Evolutionary conservation across 75 land plant species (phyloP), one percentile per base, ranked within the genome.

Genomic region (Picea sitchensis): DNA sequence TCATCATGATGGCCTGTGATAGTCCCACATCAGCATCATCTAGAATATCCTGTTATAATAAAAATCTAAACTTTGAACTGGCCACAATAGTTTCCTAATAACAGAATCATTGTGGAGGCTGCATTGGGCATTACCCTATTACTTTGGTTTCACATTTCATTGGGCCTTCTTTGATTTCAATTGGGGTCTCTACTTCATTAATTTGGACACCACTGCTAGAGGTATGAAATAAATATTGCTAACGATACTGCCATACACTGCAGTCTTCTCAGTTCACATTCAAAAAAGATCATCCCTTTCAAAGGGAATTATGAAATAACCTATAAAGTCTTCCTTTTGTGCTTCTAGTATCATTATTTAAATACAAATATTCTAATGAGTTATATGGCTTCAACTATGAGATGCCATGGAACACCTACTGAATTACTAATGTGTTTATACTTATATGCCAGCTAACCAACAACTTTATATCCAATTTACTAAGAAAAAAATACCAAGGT

Each of bases 401-500:
- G 6, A 69, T 38, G 8, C n/a, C 15, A 20, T 69, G 73, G 8
- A 36, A 36, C 36, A 18, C 56, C 12, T 51, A 51, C 12, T 51
- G 9, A 51, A 51, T 51, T 51, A 9, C 3, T 30, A 65, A 65
- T 30, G 5, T 65, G 14, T 31, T 65, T 31, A 32, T 26, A 65
- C 38, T 32, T 65, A 65, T 14, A 65, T 65, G 13, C 32, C 69
- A 31, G 7, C 1, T 31, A 30, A 65, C 5, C 14, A 26, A 34
- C 32, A 65, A 31, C 69, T 65, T 31, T 26, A 65, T 65, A 15
- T 14, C 4, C 36, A 26, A 14, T 32, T 65, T 4, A 2, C 1
- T 69, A 11, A 26, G 3, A 14, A 1, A 61, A 73, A 65, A 63
- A 58, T 89, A 96, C 99, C 99, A 83, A 96, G 92, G 87, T 94